Evolutionary conservation across 257 asterid species (phyloP).

Genomic region (Nicotiana tomentosiformis): DNA sequence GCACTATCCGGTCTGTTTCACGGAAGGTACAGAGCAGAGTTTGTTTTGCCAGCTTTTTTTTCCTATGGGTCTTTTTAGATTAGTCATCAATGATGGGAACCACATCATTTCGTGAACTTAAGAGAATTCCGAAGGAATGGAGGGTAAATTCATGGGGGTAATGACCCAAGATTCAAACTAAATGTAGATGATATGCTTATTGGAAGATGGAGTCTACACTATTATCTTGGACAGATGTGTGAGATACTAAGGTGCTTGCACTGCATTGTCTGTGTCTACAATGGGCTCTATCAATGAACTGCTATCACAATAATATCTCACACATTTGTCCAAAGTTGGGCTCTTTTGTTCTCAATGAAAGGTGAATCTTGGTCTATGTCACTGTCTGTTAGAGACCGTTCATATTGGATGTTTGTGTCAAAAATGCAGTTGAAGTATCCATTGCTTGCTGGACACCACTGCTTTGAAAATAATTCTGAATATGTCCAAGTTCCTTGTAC

Average conservation of each 20-base stretch:
- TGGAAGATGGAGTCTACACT: neutral
- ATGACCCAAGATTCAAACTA: neutral
- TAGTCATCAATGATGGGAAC: neutral
- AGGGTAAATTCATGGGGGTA: neutral
- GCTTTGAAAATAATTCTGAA: neutral
- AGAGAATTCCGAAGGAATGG: neutral
- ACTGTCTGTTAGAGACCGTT: neutral
- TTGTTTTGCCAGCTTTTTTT: neutral
- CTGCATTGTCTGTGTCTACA: neutral
- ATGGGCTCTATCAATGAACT: neutral
- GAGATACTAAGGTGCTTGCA: neutral
- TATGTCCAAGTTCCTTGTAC: neutral
- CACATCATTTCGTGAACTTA: neutral
- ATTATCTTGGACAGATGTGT: neutral
- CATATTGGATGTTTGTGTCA: slow-evolving; percentile 2
- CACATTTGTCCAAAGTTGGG: neutral
- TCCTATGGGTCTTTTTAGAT: neutral
- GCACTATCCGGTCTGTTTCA: slow-evolving; percentile 91
- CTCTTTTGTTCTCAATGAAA: neutral
- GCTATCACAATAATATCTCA: neutral
- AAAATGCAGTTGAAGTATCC: neutral
- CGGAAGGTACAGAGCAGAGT: slow-evolving; percentile 50
- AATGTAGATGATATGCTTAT: neutral
- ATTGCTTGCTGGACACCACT: neutral
- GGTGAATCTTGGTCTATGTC: neutral